Evolutionary conservation across 495 filamentous ascomycete species (phyloP), one percentile per base, ranked within the genome.

Genomic region (Penicillium atrosanguineum): DNA sequence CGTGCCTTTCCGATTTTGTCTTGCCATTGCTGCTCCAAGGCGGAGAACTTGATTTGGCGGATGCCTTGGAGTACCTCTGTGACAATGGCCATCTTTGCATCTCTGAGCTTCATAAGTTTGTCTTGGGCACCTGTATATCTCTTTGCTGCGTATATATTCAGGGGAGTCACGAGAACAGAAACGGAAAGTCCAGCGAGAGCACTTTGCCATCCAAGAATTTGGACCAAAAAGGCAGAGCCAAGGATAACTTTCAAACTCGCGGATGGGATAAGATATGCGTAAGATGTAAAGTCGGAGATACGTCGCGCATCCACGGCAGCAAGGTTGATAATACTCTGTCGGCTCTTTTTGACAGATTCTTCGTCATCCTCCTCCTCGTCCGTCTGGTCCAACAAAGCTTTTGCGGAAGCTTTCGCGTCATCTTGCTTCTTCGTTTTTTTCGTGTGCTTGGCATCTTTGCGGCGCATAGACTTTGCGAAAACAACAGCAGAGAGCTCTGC

Each of bases 41-140:
- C 90, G 0, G 88, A 88, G 58, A 95, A 92, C 59, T 95, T 95
- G 65, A 95, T 89, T 63, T 95, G 90, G 6, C 90, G 80, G 49
- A 95, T 93, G 44, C 86, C 90, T 56, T 89, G 84, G 0, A 95
- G 70, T 1, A 87, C 89, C 65, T 95, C 90, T 0, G 87, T 89
- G 12, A 95, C 79, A 1, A 91, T 78, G 0, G 79, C 84, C 77
- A 91, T 82, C 62, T 93, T 93, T 41, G 82, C 74, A 65, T 95
- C 90, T 50, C 89, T 77, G 11, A 84, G 72, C 62, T 88, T 89
- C 90, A 95, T 95, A 41, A 95, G 69, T 14, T 76, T 73, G 50
- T 87, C 85, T 59, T 91, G 87, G 11, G 86, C 76, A 7, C 73
- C 71, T 0, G 85, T 70, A 57, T 89, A 93, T 28, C 72, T 72